Conservation (phyloP, 768 basidiomycete genomes). For the Suillus americanus region DNA sequence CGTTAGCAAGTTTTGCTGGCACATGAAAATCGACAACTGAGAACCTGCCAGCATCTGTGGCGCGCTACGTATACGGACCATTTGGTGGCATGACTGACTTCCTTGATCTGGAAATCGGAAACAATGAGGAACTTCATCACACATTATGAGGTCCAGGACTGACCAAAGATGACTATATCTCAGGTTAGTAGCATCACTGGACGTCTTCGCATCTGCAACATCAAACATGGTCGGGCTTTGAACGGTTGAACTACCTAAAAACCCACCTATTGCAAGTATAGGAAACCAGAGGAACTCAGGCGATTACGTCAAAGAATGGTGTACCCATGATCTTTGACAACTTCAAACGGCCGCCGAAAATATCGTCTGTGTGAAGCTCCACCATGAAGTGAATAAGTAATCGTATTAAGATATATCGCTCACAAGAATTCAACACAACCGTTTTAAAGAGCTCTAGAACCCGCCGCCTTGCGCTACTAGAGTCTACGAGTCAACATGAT, state of each 20-base stretch:
- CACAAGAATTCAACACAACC: constrained; percentile 71
- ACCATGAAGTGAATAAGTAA: constrained; percentile 6
- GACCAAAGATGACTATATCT: constrained; percentile 50
- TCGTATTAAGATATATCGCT: constrained; percentile 33
- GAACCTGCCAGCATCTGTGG: constrained; percentile 83
- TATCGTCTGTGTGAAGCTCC: constrained; percentile 40
- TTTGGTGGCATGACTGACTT: constrained; percentile 66
- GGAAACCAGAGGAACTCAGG: constrained; percentile 82
- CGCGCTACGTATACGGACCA: constrained; percentile 64
- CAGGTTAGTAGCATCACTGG: constrained; percentile 50
- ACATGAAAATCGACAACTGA: constrained; percentile 86
- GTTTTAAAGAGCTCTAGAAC: constrained; percentile 69
- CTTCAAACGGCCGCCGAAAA: constrained; percentile 77
- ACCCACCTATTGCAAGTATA: constrained; percentile 72
- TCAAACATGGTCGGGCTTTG: constrained; percentile 67
- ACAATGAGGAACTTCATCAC: constrained; percentile 1
- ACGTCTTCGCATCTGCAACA: constrained; percentile 62
- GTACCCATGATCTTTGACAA: constrained; percentile 92
- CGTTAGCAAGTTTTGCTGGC: constrained; percentile 37
- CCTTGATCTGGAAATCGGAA: constrained; percentile 53
- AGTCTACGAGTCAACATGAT: constrained; percentile 79
- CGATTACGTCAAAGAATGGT: constrained; percentile 66
- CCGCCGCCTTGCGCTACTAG: constrained; percentile 60
- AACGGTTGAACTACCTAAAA: constrained; percentile 40
- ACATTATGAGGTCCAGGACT: constrained; percentile 21